Evolutionary conservation across 441 rosid species (phyloP).

Genomic region (Euphorbia schlechtendalii): DNA sequence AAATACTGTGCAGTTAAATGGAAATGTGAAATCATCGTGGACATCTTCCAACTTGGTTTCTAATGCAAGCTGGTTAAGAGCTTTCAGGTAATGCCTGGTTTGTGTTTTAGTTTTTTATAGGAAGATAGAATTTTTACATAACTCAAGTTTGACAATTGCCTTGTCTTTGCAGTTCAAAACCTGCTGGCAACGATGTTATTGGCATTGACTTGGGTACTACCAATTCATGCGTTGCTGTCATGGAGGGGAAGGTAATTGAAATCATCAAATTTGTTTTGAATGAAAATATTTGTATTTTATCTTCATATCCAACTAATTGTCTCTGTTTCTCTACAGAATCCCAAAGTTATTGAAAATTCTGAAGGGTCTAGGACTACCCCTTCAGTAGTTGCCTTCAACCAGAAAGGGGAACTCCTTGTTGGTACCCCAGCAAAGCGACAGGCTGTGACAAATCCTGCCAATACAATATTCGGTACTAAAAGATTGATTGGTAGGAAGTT

Average conservation of each 20-base stretch:
- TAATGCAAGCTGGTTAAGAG: conserved; percentile 53
- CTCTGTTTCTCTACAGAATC: conserved; percentile 34
- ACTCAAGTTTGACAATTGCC: neutral
- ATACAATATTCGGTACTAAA: conserved; percentile 73
- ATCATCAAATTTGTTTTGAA: neutral
- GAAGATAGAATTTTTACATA: neutral
- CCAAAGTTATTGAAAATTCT: conserved; percentile 83
- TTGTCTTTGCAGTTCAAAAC: conserved; percentile 48
- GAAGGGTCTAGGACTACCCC: conserved; percentile 91
- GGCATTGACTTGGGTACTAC: conserved; percentile 98
- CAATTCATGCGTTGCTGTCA: conserved; percentile 89
- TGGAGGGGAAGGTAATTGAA: conserved; percentile 86
- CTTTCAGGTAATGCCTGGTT: conserved; percentile 59
- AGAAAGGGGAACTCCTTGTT: conserved; percentile 72
- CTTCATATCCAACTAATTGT: neutral
- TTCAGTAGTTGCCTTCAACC: conserved; percentile 76
- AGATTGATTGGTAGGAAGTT: conserved; percentile 74
- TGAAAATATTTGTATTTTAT: neutral
- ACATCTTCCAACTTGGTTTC: conserved; percentile 34
- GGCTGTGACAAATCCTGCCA: conserved; percentile 84
- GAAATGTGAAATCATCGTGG: conserved; percentile 47
- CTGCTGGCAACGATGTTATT: conserved; percentile 77
- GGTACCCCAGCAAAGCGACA: conserved; percentile 95
- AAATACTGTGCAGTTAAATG: conserved; percentile 32
- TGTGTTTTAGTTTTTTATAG: neutral